These are phyloP conservation scores for Roridomyces roridus DNA, from an alignment of 768 basidiomycete species.

Conservation along the genomic window DNA sequence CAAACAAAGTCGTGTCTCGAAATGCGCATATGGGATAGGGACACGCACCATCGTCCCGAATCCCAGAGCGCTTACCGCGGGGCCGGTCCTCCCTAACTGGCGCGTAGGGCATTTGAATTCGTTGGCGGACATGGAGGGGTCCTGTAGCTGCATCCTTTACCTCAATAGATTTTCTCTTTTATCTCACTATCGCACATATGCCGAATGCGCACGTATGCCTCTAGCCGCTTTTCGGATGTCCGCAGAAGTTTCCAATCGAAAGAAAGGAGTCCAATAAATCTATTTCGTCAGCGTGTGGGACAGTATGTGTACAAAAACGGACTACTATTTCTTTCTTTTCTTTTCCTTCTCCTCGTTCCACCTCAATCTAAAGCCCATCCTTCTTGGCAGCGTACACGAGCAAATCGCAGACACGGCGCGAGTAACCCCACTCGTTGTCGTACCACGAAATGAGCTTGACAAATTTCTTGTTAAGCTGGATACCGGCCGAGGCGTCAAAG, in stretches of 20 bases:
- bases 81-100: slow-evolving; percentile 26
- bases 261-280: no score
- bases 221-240: background rate
- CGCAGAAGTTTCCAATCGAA: no score
- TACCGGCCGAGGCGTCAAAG: slow-evolving; percentile 95
- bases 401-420: slow-evolving; percentile 89
- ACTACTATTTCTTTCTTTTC: background rate
- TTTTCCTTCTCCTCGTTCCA: background rate
- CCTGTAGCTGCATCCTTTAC: no score
- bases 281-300: slow-evolving; percentile 1
- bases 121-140: no score
- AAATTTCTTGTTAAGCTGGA: slow-evolving; percentile 89
- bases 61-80: slow-evolving; percentile 45
- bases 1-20: background rate
- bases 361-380: slow-evolving; percentile 47
- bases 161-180: no score
- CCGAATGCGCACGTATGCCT: no score
- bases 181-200: no score
- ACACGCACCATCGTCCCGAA: slow-evolving; percentile 54
- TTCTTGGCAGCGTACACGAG: slow-evolving; percentile 80
- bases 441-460: slow-evolving; percentile 98
- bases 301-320: background rate
- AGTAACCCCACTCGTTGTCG: slow-evolving; percentile 97
- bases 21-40: background rate
- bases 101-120: slow-evolving; percentile 24